Percentiles rank a stretch among this genome's conserved stretches.
Evolutionary conservation across 345 rosid species (phyloP).

Genomic region (Gossypium anomalum): DNA sequence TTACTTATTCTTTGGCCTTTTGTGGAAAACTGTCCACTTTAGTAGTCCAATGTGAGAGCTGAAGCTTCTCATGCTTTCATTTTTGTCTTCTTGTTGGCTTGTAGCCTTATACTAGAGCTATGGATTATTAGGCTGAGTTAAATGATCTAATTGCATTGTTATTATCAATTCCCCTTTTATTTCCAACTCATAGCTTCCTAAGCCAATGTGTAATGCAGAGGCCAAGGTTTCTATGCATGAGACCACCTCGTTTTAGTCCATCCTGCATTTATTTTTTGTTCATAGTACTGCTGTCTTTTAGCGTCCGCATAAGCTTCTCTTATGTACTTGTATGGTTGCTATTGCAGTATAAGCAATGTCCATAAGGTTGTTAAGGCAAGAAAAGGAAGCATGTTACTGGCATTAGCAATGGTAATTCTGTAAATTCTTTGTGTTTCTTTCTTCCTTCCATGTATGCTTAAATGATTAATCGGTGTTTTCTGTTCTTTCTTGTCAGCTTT

Average conservation of each 20-base stretch:
- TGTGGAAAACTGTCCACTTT: neutral
- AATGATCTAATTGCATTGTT: neutral
- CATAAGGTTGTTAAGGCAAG: constrained; percentile 73
- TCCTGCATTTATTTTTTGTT: neutral
- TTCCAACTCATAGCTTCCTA: neutral
- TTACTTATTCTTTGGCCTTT: neutral
- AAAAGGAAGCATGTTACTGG: constrained; percentile 82
- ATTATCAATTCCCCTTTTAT: neutral
- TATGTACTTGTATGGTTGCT: constrained; percentile 4
- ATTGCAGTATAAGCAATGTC: constrained; percentile 64
- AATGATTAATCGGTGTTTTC: constrained; percentile 8
- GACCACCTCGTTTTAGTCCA: neutral
- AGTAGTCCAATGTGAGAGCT: neutral
- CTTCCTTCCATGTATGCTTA: constrained; percentile 8
- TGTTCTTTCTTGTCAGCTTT: constrained; percentile 51
- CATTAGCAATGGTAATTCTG: constrained; percentile 78
- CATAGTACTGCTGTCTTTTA: neutral
- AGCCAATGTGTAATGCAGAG: neutral
- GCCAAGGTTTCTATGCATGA: neutral
- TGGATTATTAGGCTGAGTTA: neutral
- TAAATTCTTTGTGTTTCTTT: neutral
- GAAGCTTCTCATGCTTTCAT: neutral
- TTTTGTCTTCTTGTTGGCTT: neutral
- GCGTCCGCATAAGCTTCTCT: constrained; percentile 3
- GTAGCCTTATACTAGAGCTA: neutral